Evolutionary conservation across 192 early-diverging fungal genomes (phyloP).

Genomic region (Coemansia erecta): DNA sequence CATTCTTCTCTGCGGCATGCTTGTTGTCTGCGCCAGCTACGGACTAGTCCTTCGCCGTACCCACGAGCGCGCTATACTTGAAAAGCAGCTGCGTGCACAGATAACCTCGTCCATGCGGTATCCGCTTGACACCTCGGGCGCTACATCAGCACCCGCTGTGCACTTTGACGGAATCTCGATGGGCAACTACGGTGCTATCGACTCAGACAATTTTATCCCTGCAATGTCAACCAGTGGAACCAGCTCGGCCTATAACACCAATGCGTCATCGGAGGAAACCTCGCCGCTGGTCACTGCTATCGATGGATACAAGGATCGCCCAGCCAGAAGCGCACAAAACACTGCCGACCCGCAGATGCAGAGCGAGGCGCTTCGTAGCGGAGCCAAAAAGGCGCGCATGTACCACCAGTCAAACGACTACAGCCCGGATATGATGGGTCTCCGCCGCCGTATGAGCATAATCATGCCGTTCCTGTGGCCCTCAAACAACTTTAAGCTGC

Average conservation of each 20-base stretch:
- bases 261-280: conserved; percentile 13
- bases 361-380: conserved; percentile 39
- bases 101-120: background rate
- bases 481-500: conserved; percentile 55
- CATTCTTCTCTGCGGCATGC: conserved; percentile 22
- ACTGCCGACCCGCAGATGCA: background rate
- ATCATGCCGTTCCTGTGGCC: conserved; percentile 89
- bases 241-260: conserved; percentile 13
- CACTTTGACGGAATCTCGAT: background rate
- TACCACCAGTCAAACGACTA: conserved; percentile 54
- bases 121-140: background rate
- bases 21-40: conserved; percentile 26
- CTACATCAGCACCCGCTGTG: background rate
- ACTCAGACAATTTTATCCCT: conserved; percentile 5
- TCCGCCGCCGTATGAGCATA: conserved; percentile 56
- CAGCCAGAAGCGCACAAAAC: background rate
- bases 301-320: background rate
- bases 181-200: conserved; percentile 15
- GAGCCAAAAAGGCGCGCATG: conserved; percentile 47
- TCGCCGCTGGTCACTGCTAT: conserved; percentile 24
- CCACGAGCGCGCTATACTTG: background rate
- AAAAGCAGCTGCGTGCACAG: background rate
- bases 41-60: conserved; percentile 11
- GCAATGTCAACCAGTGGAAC: conserved; percentile 9
- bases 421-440: conserved; percentile 42